Base-by-base conservation (phyloP, 148 eudicot species). In the Polygonum maritimum region DNA sequence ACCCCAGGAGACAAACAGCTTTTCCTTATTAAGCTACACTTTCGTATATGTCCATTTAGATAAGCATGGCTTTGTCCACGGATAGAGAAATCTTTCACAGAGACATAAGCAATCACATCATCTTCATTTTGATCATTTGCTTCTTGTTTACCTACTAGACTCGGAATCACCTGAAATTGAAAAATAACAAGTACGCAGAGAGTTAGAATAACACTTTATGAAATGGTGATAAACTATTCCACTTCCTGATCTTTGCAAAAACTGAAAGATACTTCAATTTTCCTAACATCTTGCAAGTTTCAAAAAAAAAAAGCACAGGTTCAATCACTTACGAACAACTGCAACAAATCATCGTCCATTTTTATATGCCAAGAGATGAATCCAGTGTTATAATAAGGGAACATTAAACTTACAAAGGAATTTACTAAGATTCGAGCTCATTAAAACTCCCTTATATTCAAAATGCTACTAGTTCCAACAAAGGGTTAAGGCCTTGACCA, bases 61-160 rank as follows among this genome's bases (percentile, higher is more conserved):
- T 63, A 52, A 6, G 74, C 81, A 41, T 80, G 70, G 76, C 81
- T 77, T 47, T 67, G 80, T 48, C 82, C 79, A 62, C 70, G 75
- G 70, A 74, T 75, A 51, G 76, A 80, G 22, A 75, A 77, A 79
- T 55, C 88, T 81, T 84, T 84, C n/a, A 82, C 76, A 54, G 86
- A 86, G 51, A 91, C 65, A 80, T 94, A 94, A 26, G 97, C 97
- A 83, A 84, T 88, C 19, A 88, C 63, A 83, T 87, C 84, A 74
- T 72, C 78, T 58, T 63, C 57, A 80, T 88, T 91, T 67, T 60
- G 77, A 60, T 74, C 80, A 44, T 76, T 72, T 54, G 80, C 89
- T 2, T 69, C 75, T 48, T 76, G 79, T 72, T 75, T 82, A 52
- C 79, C 70, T 10, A 77, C 67, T 76, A 91, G 79, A 55, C 86